Evolutionary conservation across 1,139 yeast species (phyloP).

Genomic region (Suhomyces chickasaworum): DNA sequence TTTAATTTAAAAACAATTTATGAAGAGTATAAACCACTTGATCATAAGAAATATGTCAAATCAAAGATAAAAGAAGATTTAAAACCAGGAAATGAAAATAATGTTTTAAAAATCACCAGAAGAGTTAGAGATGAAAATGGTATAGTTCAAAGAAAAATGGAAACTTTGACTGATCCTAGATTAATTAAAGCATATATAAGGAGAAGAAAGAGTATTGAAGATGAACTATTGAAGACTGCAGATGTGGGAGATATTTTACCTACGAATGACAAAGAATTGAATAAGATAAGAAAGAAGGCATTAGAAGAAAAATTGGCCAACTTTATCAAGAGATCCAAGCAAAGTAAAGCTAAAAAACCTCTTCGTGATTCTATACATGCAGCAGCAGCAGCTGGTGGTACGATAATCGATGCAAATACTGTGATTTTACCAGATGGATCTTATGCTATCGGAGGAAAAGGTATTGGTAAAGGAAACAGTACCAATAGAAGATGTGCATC

Average conservation of each 20-base stretch:
- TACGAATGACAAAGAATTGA: slow-evolving; percentile 83
- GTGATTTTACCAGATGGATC: slow-evolving; percentile 49
- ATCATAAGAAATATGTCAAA: slow-evolving; percentile 37
- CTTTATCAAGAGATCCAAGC: slow-evolving; percentile 66
- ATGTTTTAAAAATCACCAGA: slow-evolving; percentile 74
- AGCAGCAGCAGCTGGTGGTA: slow-evolving; percentile 52
- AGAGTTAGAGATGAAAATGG: slow-evolving; percentile 84
- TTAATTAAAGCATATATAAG: slow-evolving; percentile 84
- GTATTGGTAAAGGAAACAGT: slow-evolving; percentile 74
- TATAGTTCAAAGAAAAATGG: slow-evolving; percentile 78
- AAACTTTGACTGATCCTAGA: slow-evolving; percentile 79
- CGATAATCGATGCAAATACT: slow-evolving; percentile 45
- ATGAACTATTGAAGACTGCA: slow-evolving; percentile 56
- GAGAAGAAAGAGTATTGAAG: slow-evolving; percentile 77
- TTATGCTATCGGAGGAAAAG: slow-evolving; percentile 58
- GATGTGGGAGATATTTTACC: slow-evolving; percentile 72
- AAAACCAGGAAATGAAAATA: slow-evolving; percentile 35
- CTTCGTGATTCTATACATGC: slow-evolving; percentile 44
- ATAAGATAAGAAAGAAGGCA: slow-evolving; percentile 73
- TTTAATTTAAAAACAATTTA: slow-evolving; percentile 31
- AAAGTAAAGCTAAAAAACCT: slow-evolving; percentile 44
- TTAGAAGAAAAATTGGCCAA: slow-evolving; percentile 85
- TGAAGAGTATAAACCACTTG: slow-evolving; percentile 42
- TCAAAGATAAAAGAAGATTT: slow-evolving; percentile 40
- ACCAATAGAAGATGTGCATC: slow-evolving; percentile 87